Base-by-base conservation (phyloP, 495 filamentous ascomycete species). In the Letharia columbiana region DNA sequence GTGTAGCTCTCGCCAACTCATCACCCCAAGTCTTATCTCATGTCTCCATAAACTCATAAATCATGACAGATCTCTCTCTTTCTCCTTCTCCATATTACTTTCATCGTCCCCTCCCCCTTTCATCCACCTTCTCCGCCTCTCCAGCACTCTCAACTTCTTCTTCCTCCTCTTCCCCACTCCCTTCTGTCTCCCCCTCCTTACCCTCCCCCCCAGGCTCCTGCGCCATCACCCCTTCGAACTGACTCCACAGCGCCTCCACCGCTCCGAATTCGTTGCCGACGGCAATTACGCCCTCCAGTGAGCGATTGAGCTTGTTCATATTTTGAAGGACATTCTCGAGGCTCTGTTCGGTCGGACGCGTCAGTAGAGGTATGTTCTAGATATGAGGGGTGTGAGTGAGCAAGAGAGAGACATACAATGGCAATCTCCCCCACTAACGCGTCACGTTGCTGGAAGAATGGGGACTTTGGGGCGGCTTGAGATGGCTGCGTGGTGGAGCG, bases 251-350 rank as follows among this genome's bases (percentile, higher is more conserved):
- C 37, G 91, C 91, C 76, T 98, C 94, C 23, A 98, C 94, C 12
- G 89, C 91, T n/a, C 89, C 85, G 74, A 98, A 98, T 72, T 98
- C 94, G 73, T 96, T 97, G 11, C 94, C 94, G 39, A 98, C 92
- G 44, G 89, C 86, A 66, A 95, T 91, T n/a, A 97, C 87, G 61
- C 91, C 90, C 74, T 98, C 94, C 42, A 98, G 77, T 45, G 87
- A 90, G 40, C 94, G 89, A 75, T 97, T 98, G 61, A 98, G 78
- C 68, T 92, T 90, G 76, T 98, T 98, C 76, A 98, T 91, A 71
- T 96, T 96, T 69, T 92, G 90, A 61, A 98, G 89, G 59, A 97
- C 92, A 72, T 93, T 85, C 69, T 98, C 94, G 76, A 98, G 89
- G 74, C 86, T 88, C 91, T 95, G 67, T n/a, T 12, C 11, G 35